Evolutionary conservation across 768 basidiomycete species (phyloP).

Genomic region (Cystofilobasidium ferigula): DNA sequence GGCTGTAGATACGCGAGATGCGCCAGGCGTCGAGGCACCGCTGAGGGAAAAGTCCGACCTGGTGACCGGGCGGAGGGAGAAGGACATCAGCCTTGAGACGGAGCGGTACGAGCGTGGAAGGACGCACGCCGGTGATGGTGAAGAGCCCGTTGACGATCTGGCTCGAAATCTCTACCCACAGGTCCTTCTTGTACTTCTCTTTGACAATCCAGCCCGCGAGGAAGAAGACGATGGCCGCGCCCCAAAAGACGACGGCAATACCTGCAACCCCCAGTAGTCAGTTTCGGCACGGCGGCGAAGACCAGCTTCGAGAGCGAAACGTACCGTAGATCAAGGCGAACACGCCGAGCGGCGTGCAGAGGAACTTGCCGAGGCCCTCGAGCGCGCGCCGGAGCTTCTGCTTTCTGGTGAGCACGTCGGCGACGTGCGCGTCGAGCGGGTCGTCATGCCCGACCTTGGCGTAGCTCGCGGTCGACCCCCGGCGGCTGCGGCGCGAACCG

Average conservation of each 20-base stretch:
- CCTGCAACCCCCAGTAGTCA: too few species aligned
- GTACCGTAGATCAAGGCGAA: conserved; percentile 43
- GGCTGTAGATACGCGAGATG: background rate
- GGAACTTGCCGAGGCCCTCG: conserved; percentile 65
- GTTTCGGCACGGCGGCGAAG: background rate
- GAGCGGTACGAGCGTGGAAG: background rate
- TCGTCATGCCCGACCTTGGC: conserved; percentile 30
- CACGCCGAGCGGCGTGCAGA: conserved; percentile 48
- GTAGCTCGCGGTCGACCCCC: conserved; percentile 3
- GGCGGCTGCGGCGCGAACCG: background rate
- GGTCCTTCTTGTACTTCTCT: conserved; percentile 51
- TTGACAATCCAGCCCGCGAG: conserved; percentile 48
- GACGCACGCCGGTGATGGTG: conserved; percentile 60
- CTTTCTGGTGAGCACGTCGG: conserved; percentile 57
- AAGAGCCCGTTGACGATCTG: conserved; percentile 56
- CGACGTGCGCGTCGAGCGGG: conserved; percentile 63
- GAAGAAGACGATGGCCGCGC: conserved; percentile 43
- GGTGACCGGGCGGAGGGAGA: background rate
- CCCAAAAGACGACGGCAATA: conserved; percentile 54
- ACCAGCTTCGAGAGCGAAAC: conserved; percentile 46
- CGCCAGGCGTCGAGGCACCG: conserved; percentile 66
- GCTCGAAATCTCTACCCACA: conserved; percentile 50
- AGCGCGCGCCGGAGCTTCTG: conserved; percentile 52
- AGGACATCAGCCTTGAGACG: conserved; percentile 3
- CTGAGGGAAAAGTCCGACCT: conserved; percentile 56